A percentile compares a stretch with the other conserved stretches of the same genome.
These are phyloP conservation scores for Hygrocybe coccinea DNA, from an alignment of 768 basidiomycete genomes.

Conservation along the genomic window DNA sequence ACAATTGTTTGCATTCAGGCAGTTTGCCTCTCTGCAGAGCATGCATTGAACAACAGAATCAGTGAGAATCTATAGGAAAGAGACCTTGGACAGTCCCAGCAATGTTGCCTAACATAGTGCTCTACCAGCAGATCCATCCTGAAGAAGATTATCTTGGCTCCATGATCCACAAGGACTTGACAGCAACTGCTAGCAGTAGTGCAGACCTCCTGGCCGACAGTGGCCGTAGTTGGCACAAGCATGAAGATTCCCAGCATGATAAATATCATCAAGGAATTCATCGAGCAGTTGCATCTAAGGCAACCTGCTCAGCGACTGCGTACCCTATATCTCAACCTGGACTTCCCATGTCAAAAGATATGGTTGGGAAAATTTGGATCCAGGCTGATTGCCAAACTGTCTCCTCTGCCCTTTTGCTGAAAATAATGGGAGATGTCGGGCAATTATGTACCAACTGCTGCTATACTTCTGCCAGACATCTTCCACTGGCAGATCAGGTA, in stretches of 20 bases:
- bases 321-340: background rate
- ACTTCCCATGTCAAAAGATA: background rate
- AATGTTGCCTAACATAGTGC: background rate
- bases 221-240: background rate
- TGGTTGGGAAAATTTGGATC: background rate
- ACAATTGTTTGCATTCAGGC: background rate
- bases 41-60: background rate
- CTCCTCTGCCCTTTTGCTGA: too few species aligned
- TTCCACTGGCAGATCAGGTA: too few species aligned
- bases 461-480: too few species aligned
- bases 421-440: too few species aligned
- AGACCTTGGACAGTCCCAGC: background rate
- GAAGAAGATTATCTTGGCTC: background rate
- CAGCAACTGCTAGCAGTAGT: background rate
- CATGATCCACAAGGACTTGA: background rate
- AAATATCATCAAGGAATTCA: background rate
- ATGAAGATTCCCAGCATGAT: background rate
- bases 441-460: too few species aligned
- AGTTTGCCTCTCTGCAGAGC: background rate
- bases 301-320: background rate
- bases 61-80: background rate
- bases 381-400: background rate
- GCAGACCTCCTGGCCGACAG: background rate
- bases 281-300: background rate
- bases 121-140: background rate